Evolutionary conservation across 225 moss, liverwort and hornwort genomes (phyloP).

Genomic region (Anthoceros angustus): DNA sequence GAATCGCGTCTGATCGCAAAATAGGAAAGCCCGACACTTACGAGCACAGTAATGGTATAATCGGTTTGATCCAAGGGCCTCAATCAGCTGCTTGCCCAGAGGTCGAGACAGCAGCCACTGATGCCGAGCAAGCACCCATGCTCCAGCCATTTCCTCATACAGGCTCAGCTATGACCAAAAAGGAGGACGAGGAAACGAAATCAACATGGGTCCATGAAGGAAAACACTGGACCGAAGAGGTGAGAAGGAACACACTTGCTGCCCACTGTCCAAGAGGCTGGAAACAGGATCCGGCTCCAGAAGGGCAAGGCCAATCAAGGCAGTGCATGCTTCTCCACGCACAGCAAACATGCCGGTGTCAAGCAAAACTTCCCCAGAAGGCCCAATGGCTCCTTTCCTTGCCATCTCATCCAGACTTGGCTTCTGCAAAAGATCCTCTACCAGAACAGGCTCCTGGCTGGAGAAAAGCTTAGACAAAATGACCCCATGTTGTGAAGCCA

Average conservation of each 20-base stretch:
- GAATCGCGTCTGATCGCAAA: no score
- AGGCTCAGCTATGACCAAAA: slow-evolving; percentile 38
- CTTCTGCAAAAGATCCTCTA: slow-evolving; percentile 56
- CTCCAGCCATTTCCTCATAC: slow-evolving; percentile 68
- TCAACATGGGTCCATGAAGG: background rate
- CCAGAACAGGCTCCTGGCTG: slow-evolving; percentile 1
- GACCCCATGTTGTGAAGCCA: slow-evolving; percentile 56
- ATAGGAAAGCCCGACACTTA: slow-evolving; percentile 15
- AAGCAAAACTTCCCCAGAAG: slow-evolving; percentile 32
- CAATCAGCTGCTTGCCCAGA: slow-evolving; percentile 46
- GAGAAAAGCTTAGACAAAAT: slow-evolving; percentile 27
- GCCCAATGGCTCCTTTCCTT: slow-evolving; percentile 31
- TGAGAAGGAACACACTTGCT: slow-evolving; percentile 41
- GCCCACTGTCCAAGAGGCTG: slow-evolving; percentile 29
- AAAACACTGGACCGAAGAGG: slow-evolving; percentile 1
- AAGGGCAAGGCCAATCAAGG: slow-evolving; percentile 36
- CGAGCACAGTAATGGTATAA: slow-evolving; percentile 54
- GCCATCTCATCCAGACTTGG: slow-evolving; percentile 32
- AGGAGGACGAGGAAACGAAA: background rate
- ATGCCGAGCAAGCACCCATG: slow-evolving; percentile 56
- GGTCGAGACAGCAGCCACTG: slow-evolving; percentile 46
- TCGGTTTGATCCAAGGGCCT: slow-evolving; percentile 40
- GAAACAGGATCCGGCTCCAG: slow-evolving; percentile 36
- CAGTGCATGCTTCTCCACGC: slow-evolving; percentile 35
- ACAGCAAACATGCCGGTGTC: slow-evolving; percentile 58